These are phyloP conservation scores for Sarocladium kiliense DNA, from an alignment of 2,329 filamentous ascomycete species.

Conservation along the genomic window DNA sequence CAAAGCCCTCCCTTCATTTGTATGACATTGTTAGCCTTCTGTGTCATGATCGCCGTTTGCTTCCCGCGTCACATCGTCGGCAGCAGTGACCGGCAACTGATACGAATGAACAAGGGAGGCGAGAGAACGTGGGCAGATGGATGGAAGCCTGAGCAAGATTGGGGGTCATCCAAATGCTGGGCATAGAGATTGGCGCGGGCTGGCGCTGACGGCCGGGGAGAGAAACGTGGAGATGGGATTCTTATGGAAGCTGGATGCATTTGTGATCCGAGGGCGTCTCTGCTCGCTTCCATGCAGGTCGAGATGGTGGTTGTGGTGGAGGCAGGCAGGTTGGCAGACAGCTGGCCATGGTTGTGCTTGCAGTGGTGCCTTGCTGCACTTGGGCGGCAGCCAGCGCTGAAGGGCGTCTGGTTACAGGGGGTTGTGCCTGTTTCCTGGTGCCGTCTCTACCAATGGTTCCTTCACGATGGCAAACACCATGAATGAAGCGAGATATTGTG, in stretches of 20 bases:
- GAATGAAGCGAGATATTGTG: background rate
- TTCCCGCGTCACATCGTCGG: background rate
- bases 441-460: background rate
- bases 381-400: slow-evolving; percentile 4
- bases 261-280: background rate
- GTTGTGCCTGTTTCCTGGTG: background rate
- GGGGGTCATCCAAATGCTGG: background rate
- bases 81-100: slow-evolving; percentile 1
- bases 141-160: background rate
- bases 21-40: background rate
- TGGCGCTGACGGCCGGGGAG: background rate
- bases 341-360: background rate
- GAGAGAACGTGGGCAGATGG: background rate
- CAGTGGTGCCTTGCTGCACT: background rate
- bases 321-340: background rate
- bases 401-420: background rate
- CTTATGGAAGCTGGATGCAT: background rate
- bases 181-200: background rate
- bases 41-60: background rate
- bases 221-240: background rate
- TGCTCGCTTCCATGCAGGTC: background rate
- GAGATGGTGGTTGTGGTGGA: background rate
- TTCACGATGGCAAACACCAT: background rate
- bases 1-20: background rate
- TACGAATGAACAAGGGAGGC: background rate